Evolutionary conservation across 2,329 filamentous ascomycete species (phyloP), one percentile per base, ranked within the genome.

Genomic region (Colletotrichum lentis): DNA sequence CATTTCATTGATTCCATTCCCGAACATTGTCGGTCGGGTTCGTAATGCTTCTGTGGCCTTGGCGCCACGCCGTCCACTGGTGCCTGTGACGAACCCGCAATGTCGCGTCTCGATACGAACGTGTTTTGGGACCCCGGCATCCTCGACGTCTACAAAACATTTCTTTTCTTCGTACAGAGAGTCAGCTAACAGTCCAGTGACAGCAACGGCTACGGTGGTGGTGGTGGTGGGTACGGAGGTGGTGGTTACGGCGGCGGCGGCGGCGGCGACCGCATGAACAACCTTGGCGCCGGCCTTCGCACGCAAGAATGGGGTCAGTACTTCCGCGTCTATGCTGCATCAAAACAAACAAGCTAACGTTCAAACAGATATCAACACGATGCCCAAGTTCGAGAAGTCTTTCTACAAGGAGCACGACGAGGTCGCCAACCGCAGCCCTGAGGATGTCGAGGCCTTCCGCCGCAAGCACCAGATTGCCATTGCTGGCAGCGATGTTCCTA

Each of bases 301-400:
- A 89, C 91, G 76, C 96, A 97, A 77, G 85, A 89, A 71, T 99
- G 92, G 92, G 92, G 92, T 95, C 83, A 80, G 91, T 86, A 61
- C 64, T 16, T n/a, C 24, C 39, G 77, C 73, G 79, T 71, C 65
- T 57, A 71, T 49, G 2, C 5, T 35, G 18, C 5, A 44, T 20
- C 18, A 43, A n/a, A 49, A 27, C 20, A 27, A 7, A 7, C 35
- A 39, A 18, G 65, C 74, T 78, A 75, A 77, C 67, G 27, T 35
- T 24, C 7, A 44, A 57, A 22, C 73, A 96, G 96, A 99, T 78
- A 75, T 96, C 62, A 84, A 80, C 76, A 80, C 90, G 7, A 77
- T 99, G 53, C 95, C 96, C 74, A 98, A 98, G 82, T 99, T 99
- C 83, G 96, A 99, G 80, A 99, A 99, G 83, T 94, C 92, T 10